Base-by-base conservation (phyloP, 805 yeast species). In the Saccharomycopsis sp. region DNA sequence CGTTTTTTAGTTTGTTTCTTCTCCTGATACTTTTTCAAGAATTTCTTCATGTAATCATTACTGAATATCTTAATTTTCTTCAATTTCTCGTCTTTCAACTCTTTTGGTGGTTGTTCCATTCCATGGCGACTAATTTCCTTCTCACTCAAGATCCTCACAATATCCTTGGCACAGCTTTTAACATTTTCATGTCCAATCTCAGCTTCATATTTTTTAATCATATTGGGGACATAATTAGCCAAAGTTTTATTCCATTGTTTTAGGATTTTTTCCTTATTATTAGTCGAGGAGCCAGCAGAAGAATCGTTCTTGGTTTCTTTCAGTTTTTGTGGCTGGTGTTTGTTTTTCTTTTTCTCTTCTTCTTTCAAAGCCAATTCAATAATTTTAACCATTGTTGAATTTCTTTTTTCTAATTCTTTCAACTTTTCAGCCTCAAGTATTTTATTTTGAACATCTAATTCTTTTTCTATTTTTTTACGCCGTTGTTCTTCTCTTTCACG, bases 141-240 rank as follows among this genome's bases (percentile, higher is more conserved):
- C 3, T 71, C 70, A 0, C 79, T 75, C 36, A 93, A 65, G 0
- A 68, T 63, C 51, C 78, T 74, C 4, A 81, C 87, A 46, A 90
- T 77, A 40, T 88, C 96, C 49, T 77, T 74, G 2, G 96, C 85
- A 62, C 88, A 82, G 31, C 72, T 72, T 62, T 89, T 90, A 41
- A 86, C 57, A 45, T 77, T 71, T 3, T 84, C 95, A 47, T 77
- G 79, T 3, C 87, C 88, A 19, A 90, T 67, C 43, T 77, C 79
- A 2, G 67, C 58, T 52, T 77, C 81, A 59, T 82, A 77, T 53
- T 75, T 76, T 52, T 79, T 78, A 44, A 89, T 68, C 56, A 84
- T 61, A 55, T 88, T 87, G 7, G 97, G 97, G 8, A 90, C 84
- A 53, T 76, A 68, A 13, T 70, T 63, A 1, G 96, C 97, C 58